Conservation (phyloP, 257 asterid genomes). For the Cordia subcordata region DNA sequence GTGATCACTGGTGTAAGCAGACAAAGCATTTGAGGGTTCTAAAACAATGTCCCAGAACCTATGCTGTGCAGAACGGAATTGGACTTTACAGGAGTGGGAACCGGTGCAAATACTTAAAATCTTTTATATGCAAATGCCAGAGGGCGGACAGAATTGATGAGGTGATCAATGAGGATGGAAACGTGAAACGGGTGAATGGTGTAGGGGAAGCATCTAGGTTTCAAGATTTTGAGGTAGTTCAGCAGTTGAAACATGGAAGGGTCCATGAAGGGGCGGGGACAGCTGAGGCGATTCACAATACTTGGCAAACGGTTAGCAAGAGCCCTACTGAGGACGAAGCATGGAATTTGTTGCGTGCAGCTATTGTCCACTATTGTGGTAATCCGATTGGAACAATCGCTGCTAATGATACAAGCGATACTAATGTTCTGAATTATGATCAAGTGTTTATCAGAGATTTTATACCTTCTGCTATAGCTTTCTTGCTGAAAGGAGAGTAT, state of each 20-base stretch:
- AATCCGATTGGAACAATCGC: slow-evolving; percentile 84
- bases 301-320: slow-evolving; percentile 24
- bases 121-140: slow-evolving; percentile 48
- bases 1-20: slow-evolving; percentile 12
- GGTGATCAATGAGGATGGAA: slow-evolving; percentile 29
- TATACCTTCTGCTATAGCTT: slow-evolving; percentile 84
- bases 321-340: slow-evolving; percentile 83
- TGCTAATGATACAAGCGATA: slow-evolving; percentile 81
- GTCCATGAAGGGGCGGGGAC: slow-evolving; percentile 30
- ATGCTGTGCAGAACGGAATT: slow-evolving; percentile 12
- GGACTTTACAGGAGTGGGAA: slow-evolving; percentile 11
- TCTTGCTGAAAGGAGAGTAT: slow-evolving; percentile 78
- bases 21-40: slow-evolving; percentile 15
- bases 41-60: slow-evolving; percentile 16
- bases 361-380: slow-evolving; percentile 73
- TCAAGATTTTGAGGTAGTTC: slow-evolving; percentile 23
- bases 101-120: slow-evolving; percentile 12
- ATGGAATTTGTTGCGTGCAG: slow-evolving; percentile 65
- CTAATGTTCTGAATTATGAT: slow-evolving; percentile 70
- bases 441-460: slow-evolving; percentile 91
- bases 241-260: slow-evolving; percentile 24
- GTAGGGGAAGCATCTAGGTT: slow-evolving; percentile 21
- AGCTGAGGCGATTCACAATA: slow-evolving; percentile 28
- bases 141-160: slow-evolving; percentile 40
- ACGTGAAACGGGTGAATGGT: slow-evolving; percentile 31